Base-by-base conservation (phyloP, 768 basidiomycete species). In the Leccinellum luteum region DNA sequence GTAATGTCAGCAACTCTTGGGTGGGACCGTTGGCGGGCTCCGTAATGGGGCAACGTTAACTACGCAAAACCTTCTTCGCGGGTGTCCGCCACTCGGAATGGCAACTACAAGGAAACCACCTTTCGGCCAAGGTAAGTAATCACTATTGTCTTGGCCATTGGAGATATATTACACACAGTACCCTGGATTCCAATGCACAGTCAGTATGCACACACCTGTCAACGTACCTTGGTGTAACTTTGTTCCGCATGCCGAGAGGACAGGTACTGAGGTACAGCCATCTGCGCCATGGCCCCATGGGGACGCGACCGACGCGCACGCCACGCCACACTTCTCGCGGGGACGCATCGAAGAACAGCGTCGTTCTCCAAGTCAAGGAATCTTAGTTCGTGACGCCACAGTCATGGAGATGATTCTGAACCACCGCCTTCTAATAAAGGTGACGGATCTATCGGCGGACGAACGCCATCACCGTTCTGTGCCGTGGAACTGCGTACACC, bases 371-470 rank as follows among this genome's bases (percentile, higher is more conserved):
- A 73, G 63, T 64, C 67, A 51, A 69, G 65, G 49, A 60, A 64
- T 61, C 64, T 65, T 60, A 69, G 74, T 52, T n/a, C 70, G 66
- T 31, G 72, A 60, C 48, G 72, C 68, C 61, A 78, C 68, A 38
- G 69, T 79, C 60, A 82, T 80, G 80, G 80, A 81, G 64, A 64
- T 79, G 55, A 68, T 81, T 59, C 71, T 83, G 55, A 79, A 78
- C 60, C 67, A 60, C 56, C 54, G 62, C 60, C 57, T 60, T 38
- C 41, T 58, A 48, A 58, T 57, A 30, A 49, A 44, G 27, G 35
- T 56, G 47, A 48, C 48, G 41, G 54, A 52, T 56, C 48, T 23
- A 32, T 58, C 55, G 48, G 60, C 28, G 52, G 60, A 50, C 17
- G 51, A 47, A 41, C 47, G 51, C 12, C 49, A 43, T 51, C 44